Evolutionary conservation across 2,329 filamentous ascomycete species (phyloP), one percentile per base, ranked within the genome.

Genomic region (Calonectria henricotiae): DNA sequence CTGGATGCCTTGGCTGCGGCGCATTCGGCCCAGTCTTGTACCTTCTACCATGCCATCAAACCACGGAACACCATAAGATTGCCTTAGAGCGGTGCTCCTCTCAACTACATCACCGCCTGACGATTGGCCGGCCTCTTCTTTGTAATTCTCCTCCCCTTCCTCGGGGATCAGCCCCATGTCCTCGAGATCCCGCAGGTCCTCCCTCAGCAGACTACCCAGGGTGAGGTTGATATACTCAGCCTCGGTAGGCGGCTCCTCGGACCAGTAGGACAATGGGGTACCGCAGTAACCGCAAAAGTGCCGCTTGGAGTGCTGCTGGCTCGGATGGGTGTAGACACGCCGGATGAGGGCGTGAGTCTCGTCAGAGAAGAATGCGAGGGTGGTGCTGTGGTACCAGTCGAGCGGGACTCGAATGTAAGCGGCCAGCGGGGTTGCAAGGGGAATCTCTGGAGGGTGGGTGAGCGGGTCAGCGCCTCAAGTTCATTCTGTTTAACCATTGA

Each of bases 261-360:
- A 92, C 94, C 94, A 98, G 76, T 92, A 94, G 0, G 92, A 92
- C 65, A 98, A 85, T 13, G 93, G 93, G 0, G 95, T 97, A 63
- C 95, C 95, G 80, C 95, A 98, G 84, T 93, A 97, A 27, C 95
- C 95, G 83, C 95, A 98, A 82, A 98, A 98, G 75, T 94, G 89
- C 61, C 94, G 90, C 79, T 92, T 90, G 1, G 89, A 86, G 76
- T 88, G 83, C 62, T 87, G 86, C 63, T 89, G 88, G 75, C 86
- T 83, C 2, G 85, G 86, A 25, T 91, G 88, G 11, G 89, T 89
- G 81, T 93, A 95, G 58, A 88, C 86, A 46, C 91, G 89, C 67
- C 89, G 90, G 79, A 95, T 95, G 62, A 86, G 85, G 65, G 85
- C 76, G 80, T 90, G 88, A 17, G 91, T 90, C 84, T 98, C 95